Conservation (phyloP, 2,329 filamentous ascomycete genomes). For the Rasamsonia emersonii region DNA sequence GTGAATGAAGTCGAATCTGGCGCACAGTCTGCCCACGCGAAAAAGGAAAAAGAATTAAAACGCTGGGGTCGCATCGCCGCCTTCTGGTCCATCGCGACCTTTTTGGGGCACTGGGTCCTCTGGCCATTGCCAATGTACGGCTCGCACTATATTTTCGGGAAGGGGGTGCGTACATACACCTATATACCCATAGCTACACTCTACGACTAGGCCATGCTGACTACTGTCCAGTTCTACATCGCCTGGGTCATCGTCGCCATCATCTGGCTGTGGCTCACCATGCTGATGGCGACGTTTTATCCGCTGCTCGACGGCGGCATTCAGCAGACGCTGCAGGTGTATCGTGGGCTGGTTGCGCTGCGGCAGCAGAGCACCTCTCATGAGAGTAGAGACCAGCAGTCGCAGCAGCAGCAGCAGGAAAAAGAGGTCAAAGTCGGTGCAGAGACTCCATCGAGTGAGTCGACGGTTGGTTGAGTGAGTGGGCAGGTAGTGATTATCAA, state of each 20-base stretch:
- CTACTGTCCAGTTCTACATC: constrained; percentile 33
- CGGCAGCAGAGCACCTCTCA: no score
- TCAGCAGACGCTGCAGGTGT: constrained; percentile 18
- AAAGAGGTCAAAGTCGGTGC: no score
- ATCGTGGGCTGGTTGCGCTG: no score
- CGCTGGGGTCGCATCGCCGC: constrained; percentile 41
- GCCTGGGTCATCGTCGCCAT: constrained; percentile 45
- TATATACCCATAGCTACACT: neutral
- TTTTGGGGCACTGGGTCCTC: constrained; percentile 46
- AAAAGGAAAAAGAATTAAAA: constrained; percentile 32
- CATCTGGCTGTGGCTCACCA: constrained; percentile 46
- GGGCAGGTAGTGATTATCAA: no score
- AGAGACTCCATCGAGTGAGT: no score
- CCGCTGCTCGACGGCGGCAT: constrained; percentile 42
- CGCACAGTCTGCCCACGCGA: constrained; percentile 4
- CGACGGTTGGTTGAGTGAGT: no score
- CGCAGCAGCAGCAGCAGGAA: no score
- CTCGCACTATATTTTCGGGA: constrained; percentile 41
- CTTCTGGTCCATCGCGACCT: constrained; percentile 42
- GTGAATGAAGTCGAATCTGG: constrained; percentile 7
- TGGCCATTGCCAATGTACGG: constrained; percentile 51
- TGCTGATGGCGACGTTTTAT: constrained; percentile 43
- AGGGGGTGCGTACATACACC: constrained; percentile 20
- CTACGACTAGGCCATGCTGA: constrained; percentile 2
- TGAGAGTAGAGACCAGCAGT: no score